These are phyloP conservation scores for Vairimorpha necatrix DNA, from an alignment of 371 early-diverging fungal species.

Conservation along the genomic window DNA sequence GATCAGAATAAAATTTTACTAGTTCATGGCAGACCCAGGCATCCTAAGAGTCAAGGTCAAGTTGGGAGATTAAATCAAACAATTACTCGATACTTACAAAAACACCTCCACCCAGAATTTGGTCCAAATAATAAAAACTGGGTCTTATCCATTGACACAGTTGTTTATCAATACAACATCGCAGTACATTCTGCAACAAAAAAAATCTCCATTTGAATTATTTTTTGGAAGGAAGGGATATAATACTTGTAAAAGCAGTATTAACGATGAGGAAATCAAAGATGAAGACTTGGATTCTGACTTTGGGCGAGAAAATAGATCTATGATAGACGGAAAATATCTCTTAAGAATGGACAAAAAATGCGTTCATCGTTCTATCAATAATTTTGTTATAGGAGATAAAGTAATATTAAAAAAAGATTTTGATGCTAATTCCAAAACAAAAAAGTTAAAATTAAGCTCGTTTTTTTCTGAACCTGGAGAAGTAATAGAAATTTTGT, in stretches of 20 bases:
- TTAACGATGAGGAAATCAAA: no score
- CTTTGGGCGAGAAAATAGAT: no score
- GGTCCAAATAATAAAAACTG: not conserved
- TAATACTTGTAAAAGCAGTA: not conserved
- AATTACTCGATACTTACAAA: not conserved
- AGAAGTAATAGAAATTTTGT: no score
- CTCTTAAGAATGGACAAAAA: no score
- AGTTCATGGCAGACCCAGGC: not conserved
- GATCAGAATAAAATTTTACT: not conserved
- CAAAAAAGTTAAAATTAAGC: no score
- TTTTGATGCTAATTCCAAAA: no score
- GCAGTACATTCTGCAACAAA: not conserved
- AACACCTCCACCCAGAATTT: not conserved
- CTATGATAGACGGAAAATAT: no score
- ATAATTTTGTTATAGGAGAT: no score
- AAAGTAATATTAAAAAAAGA: no score
- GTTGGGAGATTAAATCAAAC: not conserved
- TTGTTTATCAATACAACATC: not conserved
- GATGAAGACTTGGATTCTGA: no score
- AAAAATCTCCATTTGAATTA: conserved; percentile 1
- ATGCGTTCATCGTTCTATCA: no score
- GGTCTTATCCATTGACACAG: not conserved
- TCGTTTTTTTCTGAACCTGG: no score
- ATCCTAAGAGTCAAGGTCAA: not conserved
- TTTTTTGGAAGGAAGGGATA: not conserved